Percentiles rank a stretch among this genome's conserved stretches.
Conservation (phyloP, 2,329 filamentous ascomycete genomes). For the Purpureocillium lavendulum region DNA sequence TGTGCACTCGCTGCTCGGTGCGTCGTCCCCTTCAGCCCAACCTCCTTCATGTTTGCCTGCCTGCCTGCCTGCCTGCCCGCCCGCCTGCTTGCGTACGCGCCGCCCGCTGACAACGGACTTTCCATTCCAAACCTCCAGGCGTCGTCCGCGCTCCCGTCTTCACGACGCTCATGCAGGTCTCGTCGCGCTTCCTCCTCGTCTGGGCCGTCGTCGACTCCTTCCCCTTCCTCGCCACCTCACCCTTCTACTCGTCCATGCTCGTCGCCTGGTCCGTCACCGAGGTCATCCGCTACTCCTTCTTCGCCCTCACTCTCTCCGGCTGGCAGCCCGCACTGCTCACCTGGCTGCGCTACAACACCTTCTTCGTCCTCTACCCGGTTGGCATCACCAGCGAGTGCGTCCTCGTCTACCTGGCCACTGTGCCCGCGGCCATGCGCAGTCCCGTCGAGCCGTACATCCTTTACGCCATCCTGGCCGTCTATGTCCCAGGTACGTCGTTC, state of each 20-base stretch:
- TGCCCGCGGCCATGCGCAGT: slow-evolving; percentile 42
- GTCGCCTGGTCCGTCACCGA: slow-evolving; percentile 85
- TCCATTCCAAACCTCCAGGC: slow-evolving; percentile 35
- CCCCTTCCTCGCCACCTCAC: slow-evolving; percentile 52
- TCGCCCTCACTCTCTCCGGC: slow-evolving; percentile 63
- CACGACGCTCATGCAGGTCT: slow-evolving; percentile 87
- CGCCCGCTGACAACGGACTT: too few relatives aligned
- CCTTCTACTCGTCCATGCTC: slow-evolving; percentile 70
- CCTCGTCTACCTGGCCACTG: slow-evolving; percentile 65
- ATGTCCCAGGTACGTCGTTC: slow-evolving; percentile 76
- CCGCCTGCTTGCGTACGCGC: neutral
- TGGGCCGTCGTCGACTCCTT: slow-evolving; percentile 76
- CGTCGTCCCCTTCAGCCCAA: too few relatives aligned
- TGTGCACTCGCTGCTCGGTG: slow-evolving; percentile 70
- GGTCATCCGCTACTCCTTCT: slow-evolving; percentile 88
- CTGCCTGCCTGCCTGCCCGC: neutral
- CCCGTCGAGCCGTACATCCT: slow-evolving; percentile 48
- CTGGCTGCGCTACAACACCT: slow-evolving; percentile 87
- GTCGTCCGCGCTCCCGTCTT: slow-evolving; percentile 77
- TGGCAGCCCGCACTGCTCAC: slow-evolving; percentile 57
- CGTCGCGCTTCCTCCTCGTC: slow-evolving; percentile 78
- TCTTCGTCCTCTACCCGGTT: slow-evolving; percentile 85
- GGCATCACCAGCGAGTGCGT: slow-evolving; percentile 84
- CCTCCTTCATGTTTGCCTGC: too few relatives aligned
- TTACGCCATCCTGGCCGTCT: slow-evolving; percentile 60